phyloP scores from a whole-genome alignment of 2,329 filamentous ascomycete genomes.

The Escovopsis weberi region DNA sequence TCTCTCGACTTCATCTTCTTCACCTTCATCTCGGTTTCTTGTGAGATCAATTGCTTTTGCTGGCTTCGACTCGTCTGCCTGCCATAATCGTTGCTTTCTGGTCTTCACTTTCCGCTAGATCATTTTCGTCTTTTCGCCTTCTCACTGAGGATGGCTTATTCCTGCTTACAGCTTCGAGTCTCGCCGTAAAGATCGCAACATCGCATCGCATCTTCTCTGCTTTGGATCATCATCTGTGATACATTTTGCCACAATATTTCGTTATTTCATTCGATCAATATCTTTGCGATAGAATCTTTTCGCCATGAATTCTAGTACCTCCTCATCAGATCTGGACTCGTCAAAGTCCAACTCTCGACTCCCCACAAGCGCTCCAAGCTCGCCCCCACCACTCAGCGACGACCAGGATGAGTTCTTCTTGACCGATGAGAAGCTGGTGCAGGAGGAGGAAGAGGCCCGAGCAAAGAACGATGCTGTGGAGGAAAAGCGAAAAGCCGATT shows the following conservation, averaged over 20 bases:
- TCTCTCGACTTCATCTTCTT: not conserved
- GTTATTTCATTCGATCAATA: too few species aligned
- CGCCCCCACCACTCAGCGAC: conserved; percentile 17
- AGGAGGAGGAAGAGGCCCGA: conserved; percentile 22
- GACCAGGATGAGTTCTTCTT: conserved; percentile 8
- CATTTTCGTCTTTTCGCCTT: not conserved
- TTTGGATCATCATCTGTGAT: not conserved
- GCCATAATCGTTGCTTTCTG: too few species aligned
- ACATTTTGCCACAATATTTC: too few species aligned
- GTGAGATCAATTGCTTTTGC: too few species aligned
- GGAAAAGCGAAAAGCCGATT: conserved; percentile 26
- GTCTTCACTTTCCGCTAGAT: too few species aligned
- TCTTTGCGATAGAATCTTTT: too few species aligned
- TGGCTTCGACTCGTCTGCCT: too few species aligned
- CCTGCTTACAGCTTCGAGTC: not conserved
- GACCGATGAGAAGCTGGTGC: conserved; percentile 16
- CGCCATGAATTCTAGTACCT: conserved; percentile 4
- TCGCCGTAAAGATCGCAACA: not conserved
- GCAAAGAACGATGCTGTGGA: conserved; percentile 33
- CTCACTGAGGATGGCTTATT: not conserved
- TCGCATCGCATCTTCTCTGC: not conserved
- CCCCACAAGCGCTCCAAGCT: conserved; percentile 23
- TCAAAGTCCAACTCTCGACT: conserved; percentile 14
- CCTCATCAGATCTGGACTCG: conserved; percentile 19
- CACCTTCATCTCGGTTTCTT: too few species aligned